These are phyloP conservation scores for Middelhovenomyces tepae DNA, from an alignment of 805 yeast genomes.

Conservation along the genomic window DNA sequence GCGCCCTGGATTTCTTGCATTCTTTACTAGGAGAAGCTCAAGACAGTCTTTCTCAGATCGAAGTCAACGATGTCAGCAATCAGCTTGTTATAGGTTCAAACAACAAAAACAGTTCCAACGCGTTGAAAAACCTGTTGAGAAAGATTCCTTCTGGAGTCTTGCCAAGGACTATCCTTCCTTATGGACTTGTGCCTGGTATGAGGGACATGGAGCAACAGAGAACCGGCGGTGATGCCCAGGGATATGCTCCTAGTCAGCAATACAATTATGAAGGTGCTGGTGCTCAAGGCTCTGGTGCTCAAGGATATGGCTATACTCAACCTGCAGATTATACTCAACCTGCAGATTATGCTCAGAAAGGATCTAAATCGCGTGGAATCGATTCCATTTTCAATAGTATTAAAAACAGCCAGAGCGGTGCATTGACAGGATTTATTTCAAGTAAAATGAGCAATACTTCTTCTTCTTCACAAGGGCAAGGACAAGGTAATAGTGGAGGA, in stretches of 20 bases:
- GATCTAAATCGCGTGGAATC: too few species aligned
- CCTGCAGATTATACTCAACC: background rate
- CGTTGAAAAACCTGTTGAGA: constrained; percentile 11
- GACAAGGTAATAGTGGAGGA: too few species aligned
- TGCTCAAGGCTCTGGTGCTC: too few species aligned
- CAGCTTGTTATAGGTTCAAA: constrained; percentile 9
- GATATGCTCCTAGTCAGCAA: constrained; percentile 9
- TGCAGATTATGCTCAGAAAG: background rate
- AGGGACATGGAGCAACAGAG: constrained; percentile 7
- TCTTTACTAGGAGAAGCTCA: constrained; percentile 19
- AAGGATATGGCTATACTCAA: constrained; percentile 1
- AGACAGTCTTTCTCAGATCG: constrained; percentile 18
- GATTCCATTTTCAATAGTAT: too few species aligned
- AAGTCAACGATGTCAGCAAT: constrained; percentile 15
- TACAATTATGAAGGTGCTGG: constrained; percentile 8
- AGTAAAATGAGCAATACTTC: too few species aligned
- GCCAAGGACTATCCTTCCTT: background rate
- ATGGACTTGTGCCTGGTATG: too few species aligned
- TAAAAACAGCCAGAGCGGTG: too few species aligned
- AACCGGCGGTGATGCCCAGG: constrained; percentile 5
- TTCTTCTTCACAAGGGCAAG: too few species aligned
- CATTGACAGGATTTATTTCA: too few species aligned
- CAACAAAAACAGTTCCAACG: constrained; percentile 5
- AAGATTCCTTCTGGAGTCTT: constrained; percentile 14
- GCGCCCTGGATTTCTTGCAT: constrained; percentile 19